Base-by-base conservation (phyloP, 1,284 basidiomycete genomes). In the Phaffia rhodozyma region DNA sequence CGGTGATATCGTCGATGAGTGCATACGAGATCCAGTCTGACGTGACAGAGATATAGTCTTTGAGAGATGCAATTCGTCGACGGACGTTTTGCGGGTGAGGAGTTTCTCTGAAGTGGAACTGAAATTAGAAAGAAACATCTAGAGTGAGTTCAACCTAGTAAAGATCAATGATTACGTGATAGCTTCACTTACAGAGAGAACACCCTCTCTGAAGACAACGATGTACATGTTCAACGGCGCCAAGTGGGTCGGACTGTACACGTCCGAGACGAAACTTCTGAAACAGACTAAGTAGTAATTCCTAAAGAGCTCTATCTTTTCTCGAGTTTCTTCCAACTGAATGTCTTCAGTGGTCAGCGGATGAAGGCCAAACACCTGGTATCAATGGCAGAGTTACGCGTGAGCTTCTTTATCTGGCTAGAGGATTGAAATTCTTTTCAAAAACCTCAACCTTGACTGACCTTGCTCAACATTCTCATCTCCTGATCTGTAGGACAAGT, bases 221-320 rank as follows among this genome's bases (percentile, higher is more conserved):
- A 98, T 96, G 77, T 98, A 98, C 92, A 97, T 97, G 78, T 98
- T 98, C 67, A 98, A 80, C 38, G 94, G 96, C 75, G 98, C 94
- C 58, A 98, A 84, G 75, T 98, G 89, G 0, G 92, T 98, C 7
- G 93, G 92, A 71, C 89, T 92, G 78, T 97, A 97, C 21, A 86
- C 89, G 76, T 98, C 94, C 79, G 98, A 96, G 77, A 98, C 96
- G 78, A 98, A 98, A 66, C 91, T 89, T 67, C 96, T 87, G 81
- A 98, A 98, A 83, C 94, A 98, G 67, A 97, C 94, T 56, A 98
- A 84, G 74, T 97, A 98, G 75, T 98, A 98, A 75, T 96, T 96
- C 65, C 93, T 82, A 82, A 98, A 98, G 25, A 98, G 83, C 75
- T 98, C 94, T 70, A 98, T 98, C 81, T 98, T 98, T 78, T 98